Conservation (phyloP, 306 rosid species). For the Cucurbita argyrosperma region DNA sequence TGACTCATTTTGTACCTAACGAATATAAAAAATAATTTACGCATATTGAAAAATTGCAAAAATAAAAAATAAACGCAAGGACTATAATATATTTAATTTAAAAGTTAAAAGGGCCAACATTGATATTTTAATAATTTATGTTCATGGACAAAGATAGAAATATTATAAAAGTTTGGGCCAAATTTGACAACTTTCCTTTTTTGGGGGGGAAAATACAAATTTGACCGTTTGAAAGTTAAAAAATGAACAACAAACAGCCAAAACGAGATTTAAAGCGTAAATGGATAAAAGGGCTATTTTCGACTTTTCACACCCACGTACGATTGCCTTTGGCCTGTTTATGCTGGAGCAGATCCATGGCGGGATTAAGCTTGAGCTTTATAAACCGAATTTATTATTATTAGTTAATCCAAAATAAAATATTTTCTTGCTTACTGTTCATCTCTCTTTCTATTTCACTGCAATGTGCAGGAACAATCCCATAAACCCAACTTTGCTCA, state of each 20-base stretch:
- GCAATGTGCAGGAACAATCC: slow-evolving; percentile 29
- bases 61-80: no score
- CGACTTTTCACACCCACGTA: background rate
- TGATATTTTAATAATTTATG: background rate
- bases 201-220: background rate
- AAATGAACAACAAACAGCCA: background rate
- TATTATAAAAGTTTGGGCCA: background rate
- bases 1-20: no score
- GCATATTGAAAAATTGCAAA: no score
- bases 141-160: background rate
- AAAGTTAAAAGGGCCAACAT: background rate
- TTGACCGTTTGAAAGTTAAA: background rate
- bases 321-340: background rate
- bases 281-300: background rate
- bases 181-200: background rate
- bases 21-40: no score
- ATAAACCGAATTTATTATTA: background rate
- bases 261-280: background rate
- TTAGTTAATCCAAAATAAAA: background rate
- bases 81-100: no score
- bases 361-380: background rate
- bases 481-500: slow-evolving; percentile 15
- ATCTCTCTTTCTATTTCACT: background rate
- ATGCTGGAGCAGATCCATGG: background rate
- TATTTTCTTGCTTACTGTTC: background rate